Base-by-base conservation (phyloP, 768 basidiomycete species). In the Leucosporidium creatinivorum region DNA sequence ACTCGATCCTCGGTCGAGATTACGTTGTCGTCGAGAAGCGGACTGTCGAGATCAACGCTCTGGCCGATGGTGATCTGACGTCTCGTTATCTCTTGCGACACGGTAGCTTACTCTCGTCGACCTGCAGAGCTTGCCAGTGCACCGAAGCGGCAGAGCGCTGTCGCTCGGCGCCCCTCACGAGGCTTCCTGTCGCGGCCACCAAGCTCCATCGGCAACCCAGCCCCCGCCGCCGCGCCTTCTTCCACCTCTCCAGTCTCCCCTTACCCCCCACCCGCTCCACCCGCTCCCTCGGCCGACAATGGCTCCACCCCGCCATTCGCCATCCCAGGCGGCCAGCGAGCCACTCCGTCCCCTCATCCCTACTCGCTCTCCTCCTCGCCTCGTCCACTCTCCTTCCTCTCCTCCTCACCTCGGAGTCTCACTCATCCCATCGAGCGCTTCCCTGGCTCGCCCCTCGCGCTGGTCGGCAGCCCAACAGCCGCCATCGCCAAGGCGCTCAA, bases 1-100 rank as follows among this genome's bases (percentile, higher is more conserved):
- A 83, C 86, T 69, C 76, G 50, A 68, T 77, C 0, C 74, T 80
- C 13, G 77, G 77, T 1, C 75, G 75, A 61, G 94, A 98, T 75
- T 99, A 99, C 73, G 94, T 98, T 0, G 84, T 99, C 1, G 89
- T 98, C 1, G 93, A 88, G 52, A 92, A 99, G 62, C 83, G 87
- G 59, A 89, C 89, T 2, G 89, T 97, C 3, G 93, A 98, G 76
- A 91, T 97, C 77, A 91, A 91, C 76, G 85, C 86, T 21, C 85
- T 91, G 4, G 88, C 94, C 2, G 94, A 98, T 80, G 93, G 93
- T 89, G 68, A 73, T 85, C 77, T 31, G n/a, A n/a, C n/a, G n/a
- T n/a, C n/a, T n/a, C n/a, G n/a, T n/a, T n/a, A n/a, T n/a, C n/a
- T n/a, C n/a, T n/a, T n/a, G n/a, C n/a, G n/a, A n/a, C n/a, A n/a